Base-by-base conservation (phyloP, 495 filamentous ascomycete species). In the Penicillium dipodomyicola region DNA sequence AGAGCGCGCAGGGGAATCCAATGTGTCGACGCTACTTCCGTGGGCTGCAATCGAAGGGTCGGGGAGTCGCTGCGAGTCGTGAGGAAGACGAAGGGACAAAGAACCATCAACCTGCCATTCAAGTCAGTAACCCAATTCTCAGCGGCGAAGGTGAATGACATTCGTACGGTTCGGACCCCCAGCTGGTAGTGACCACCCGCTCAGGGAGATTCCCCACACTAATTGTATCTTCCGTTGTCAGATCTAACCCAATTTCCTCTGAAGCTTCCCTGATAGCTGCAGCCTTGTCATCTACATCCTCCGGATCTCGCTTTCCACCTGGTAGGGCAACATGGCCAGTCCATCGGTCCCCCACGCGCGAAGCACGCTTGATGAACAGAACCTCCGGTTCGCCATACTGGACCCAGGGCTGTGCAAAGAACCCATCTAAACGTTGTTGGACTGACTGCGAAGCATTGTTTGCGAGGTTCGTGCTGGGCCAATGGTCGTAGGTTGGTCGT, bases 361-460 rank as follows among this genome's bases (percentile, higher is more conserved):
- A 80, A 20, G 89, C 84, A 43, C 89, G 76, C 67, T 91, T 91
- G 67, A 92, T 92, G 62, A 91, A 90, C 12, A 91, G 75, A 11
- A 86, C 76, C 64, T 92, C 89, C 3, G 88, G 84, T 55, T 88
- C 84, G n/a, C 88, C 89, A 65, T 87, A 70, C 45, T 82, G 76
- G 10, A 89, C 87, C 89, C 89, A 92, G 9, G 76, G 58, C 56
- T 88, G 87, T 2, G 75, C 71, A 65, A 91, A 91, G 73, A 90
- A 91, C 15, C 68, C 62, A 17, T 82, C 71, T 29, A 90, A 60
- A 40, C 72, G 75, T 23, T 80, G 59, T 49, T 74, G 64, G 33
- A 71, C 62, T 3, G 75, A 60, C 30, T 64, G 54, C 11, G 67
- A 72, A 46, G 56, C 54, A 48, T 75, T 73, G 10, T 30, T 47